These are phyloP conservation scores for Glebionis coronaria DNA, from an alignment of 129 eudicot species.

Conservation along the genomic window DNA sequence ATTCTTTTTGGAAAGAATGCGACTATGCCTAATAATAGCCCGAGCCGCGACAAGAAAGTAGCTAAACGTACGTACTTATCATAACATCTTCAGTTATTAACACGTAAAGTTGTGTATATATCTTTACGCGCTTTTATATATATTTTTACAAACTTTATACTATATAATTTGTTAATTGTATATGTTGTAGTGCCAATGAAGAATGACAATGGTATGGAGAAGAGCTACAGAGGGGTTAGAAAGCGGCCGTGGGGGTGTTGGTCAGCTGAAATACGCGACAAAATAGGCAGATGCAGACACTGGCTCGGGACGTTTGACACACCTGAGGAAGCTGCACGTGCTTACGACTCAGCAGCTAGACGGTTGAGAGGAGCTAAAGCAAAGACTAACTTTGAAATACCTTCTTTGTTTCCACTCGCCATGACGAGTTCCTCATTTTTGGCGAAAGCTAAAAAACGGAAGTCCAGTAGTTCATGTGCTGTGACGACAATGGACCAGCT, in stretches of 20 bases:
- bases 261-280: slow-evolving; percentile 93
- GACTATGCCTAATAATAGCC: not conserved
- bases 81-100: not conserved
- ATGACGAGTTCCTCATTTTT: slow-evolving; percentile 19
- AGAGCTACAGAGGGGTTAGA: slow-evolving; percentile 75
- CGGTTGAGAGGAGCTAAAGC: slow-evolving; percentile 79
- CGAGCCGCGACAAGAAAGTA: not conserved
- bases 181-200: not conserved
- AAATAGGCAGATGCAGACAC: slow-evolving; percentile 86
- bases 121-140: no score
- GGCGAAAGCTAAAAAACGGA: slow-evolving; percentile 30
- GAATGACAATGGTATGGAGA: slow-evolving; percentile 10
- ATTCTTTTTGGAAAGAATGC: slow-evolving; percentile 32
- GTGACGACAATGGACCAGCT: slow-evolving; percentile 63
- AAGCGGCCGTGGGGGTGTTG: slow-evolving; percentile 98
- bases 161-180: no score
- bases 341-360: slow-evolving; percentile 88
- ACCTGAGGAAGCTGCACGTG: slow-evolving; percentile 87
- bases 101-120: no score
- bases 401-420: slow-evolving; percentile 47
- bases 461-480: slow-evolving; percentile 18
- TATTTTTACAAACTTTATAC: no score
- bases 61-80: not conserved
- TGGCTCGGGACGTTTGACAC: slow-evolving; percentile 95
- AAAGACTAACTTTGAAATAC: slow-evolving; percentile 63